Base-by-base conservation (phyloP, 257 asterid genomes). In the Solanum pinnatisectum region DNA sequence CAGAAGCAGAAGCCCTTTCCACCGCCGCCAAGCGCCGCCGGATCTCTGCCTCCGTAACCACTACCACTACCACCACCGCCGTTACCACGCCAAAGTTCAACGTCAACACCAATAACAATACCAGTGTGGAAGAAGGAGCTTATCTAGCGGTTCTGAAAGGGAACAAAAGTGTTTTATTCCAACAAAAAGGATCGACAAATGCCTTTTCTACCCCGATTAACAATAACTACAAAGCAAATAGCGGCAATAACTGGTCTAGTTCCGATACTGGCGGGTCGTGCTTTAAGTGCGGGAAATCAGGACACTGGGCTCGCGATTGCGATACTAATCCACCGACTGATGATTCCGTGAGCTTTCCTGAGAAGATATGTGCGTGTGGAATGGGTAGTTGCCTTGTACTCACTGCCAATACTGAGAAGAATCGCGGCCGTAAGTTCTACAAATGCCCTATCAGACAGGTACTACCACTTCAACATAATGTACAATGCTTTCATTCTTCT, bases 401-500 rank as follows among this genome's bases (percentile, higher is more conserved):
- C 22, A 88, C 90, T 42, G 90, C 90, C 12, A 88, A 83, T 30
- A 88, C 90, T 20, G 90, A 83, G 44, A 88, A 88, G 74, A 88
- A 88, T 83, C 87, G 85, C 18, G 88, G 90, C 25, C 77, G 90
- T 22, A 83, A 88, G 71, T 88, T 88, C 90, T 88, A 88, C 59
- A 88, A 32, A 84, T 88, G 90, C n/a, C 90, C 90, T 27, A 22
- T 49, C 33, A 83, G 90, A 73, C 90, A 83, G 90, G 90, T 88
- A 20, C 3, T 22, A 52, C 8, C 49, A 16, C 16, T 46, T 49
- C 40, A 49, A 60, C 87, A 5, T 3, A 36, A 20, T 27, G 87
- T 67, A 40, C 67, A 68, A 40, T 65, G 3, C 37, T 18, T 85
- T 7, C 13, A 27, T 68, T 16, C 63, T 85, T 27, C 30, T 68